Base-by-base conservation (phyloP, 2,329 filamentous ascomycete species). In the Aspergillus carbonarius region DNA sequence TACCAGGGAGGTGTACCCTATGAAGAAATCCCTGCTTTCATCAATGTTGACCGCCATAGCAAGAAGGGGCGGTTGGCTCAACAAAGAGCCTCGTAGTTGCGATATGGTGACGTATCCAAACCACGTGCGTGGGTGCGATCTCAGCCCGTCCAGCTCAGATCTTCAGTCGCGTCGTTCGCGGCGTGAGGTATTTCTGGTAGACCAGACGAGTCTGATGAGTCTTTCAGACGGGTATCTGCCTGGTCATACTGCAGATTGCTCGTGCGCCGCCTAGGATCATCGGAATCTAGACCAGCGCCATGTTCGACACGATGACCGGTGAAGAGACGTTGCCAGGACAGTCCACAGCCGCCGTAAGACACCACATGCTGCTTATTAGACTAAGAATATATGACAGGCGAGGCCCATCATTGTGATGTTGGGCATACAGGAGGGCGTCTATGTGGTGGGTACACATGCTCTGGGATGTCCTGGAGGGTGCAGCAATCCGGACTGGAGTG, bases 361-460 rank as follows among this genome's bases (percentile, higher is more conserved):
- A 48, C 25, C 27, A 15, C 44, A 48, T 17, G 23, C 23, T 12
- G 25, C 0, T n/a, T 12, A 48, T n/a, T 20, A 10, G 37, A 40
- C 2, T 9, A 46, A 23, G 10, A 17, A 47, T 12, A 20, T 47
- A n/a, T 27, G 42, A 34, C 20, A 18, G 23, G 44, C 50, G 49
- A 59, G 44, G 39, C 44, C 44, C 35, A 37, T 46, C 49, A 57
- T 20, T 10, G 48, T 10, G 49, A 50, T 62, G 27, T 62, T 62
- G 60, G 58, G 60, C 60, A 62, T 55, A 46, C 57, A 62, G 34
- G 53, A 54, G 6, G 32, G 46, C 44, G 55, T 15, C 27, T 35
- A 32, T 25, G 30, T 55, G 40, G 51, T 53, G 27, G 37, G 32
- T 58, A 39, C 20, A 32, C 27, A 39, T 25, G 17, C 32, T 32